A percentile compares a stretch with the other conserved stretches of the same genome.
These are phyloP conservation scores for Fusarium irregulare DNA, from an alignment of 2,329 filamentous ascomycete genomes.

Conservation along the genomic window DNA sequence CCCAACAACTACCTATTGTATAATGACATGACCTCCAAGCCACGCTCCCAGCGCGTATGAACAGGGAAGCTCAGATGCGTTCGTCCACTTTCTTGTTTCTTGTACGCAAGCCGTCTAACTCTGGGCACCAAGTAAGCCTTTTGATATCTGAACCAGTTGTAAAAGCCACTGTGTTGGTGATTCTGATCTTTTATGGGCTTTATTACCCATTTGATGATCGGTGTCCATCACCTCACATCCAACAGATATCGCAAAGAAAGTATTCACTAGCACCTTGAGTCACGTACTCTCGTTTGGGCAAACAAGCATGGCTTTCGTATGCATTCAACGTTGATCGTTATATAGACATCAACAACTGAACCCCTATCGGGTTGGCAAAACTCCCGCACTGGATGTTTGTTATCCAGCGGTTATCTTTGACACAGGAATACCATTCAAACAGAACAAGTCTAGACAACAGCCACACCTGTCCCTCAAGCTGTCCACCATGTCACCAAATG, in stretches of 20 bases:
- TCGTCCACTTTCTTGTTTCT: neutral
- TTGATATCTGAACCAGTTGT: neutral
- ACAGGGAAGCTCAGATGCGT: neutral
- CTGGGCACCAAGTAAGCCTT: neutral
- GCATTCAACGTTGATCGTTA: slow-evolving; percentile 3
- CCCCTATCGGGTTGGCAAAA: neutral
- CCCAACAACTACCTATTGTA: neutral
- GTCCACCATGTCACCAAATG: slow-evolving; percentile 3
- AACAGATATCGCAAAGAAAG: neutral
- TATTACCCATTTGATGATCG: neutral
- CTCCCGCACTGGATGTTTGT: neutral
- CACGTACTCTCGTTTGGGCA: neutral
- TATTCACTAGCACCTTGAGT: neutral
- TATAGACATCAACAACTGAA: slow-evolving; percentile 1
- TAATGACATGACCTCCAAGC: neutral
- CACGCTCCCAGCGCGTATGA: neutral
- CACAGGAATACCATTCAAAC: neutral
- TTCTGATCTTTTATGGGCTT: neutral
- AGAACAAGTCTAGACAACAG: slow-evolving; percentile 6
- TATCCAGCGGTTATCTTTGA: neutral
- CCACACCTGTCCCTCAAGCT: neutral
- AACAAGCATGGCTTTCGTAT: neutral
- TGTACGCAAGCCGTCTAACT: neutral
- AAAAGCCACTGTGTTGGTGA: neutral
- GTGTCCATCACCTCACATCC: neutral